phyloP scores from a whole-genome alignment of 768 basidiomycete species.

The Termitomyces titanicus region DNA sequence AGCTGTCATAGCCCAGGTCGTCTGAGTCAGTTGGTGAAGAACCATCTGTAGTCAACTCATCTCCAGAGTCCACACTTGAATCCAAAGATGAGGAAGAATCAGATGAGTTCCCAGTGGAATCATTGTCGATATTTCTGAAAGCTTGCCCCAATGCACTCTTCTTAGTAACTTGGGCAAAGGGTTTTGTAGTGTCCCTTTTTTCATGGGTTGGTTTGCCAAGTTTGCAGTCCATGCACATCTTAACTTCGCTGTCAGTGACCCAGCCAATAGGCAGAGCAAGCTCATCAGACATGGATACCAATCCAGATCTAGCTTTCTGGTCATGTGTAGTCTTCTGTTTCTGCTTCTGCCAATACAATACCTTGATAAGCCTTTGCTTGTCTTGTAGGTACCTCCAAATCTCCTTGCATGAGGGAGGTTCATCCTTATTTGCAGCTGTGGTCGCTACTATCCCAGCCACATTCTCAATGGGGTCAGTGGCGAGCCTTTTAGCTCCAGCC shows the following conservation, averaged over 20 bases:
- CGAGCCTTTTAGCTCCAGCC: no score
- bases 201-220: no score
- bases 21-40: background rate
- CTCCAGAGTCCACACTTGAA: no score
- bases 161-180: background rate
- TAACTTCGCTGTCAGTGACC: background rate
- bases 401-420: fast-evolving
- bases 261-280: background rate
- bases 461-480: no score
- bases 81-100: no score
- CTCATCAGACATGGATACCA: background rate
- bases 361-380: background rate
- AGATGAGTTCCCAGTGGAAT: no score
- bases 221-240: background rate
- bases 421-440: no score
- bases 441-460: no score
- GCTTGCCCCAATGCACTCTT: background rate
- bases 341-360: background rate
- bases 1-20: no score
- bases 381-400: background rate
- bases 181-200: no score
- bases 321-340: background rate
- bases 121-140: background rate
- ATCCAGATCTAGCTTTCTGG: background rate
- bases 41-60: no score